Evolutionary conservation across 306 rosid genomes (phyloP), one percentile per base, ranked within the genome.

Genomic region (Acacia confusa): DNA sequence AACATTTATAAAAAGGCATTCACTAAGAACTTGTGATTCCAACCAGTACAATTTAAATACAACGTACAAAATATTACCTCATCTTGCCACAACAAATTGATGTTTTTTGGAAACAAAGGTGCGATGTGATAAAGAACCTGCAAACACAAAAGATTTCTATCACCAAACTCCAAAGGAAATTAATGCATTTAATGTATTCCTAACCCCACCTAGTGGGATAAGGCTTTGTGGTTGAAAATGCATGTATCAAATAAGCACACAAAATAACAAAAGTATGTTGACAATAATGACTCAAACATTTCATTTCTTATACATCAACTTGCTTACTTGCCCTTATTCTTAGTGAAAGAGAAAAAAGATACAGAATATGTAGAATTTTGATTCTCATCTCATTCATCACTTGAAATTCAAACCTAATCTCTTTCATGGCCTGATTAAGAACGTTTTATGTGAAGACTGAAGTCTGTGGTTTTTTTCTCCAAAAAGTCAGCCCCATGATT

Each of bases 101-200:
- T 87, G 86, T 91, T 86, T 89, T 89, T 95, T 7, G 99, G 99
- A 83, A 92, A 95, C 57, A 95, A 91, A 63, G 97, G 97, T 52
- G 99, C 97, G 68, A 95, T 82, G 82, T 85, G 88, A 81, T 92
- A 93, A 72, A 93, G 91, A 87, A 95, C 97, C 99, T 95, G 67
- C 85, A 87, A 82, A 82, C 60, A 58, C 73, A 70, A 77, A 60
- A 70, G 25, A 43, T 52, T 55, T 60, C 20, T 38, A 82, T 80
- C 85, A 86, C 67, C 50, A 43, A 78, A 79, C 86, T 85, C 61
- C 69, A 50, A 76, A 77, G 43, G 85, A 75, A 75, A 78, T 78
- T 52, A 22, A 72, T 12, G 69, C 48, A 58, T 43, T 43, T 43
- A 10, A 43, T 43, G 14, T 11, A 43, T 36, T 36, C 40, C 40